These are phyloP conservation scores for Phialophora expanda DNA, from an alignment of 2,329 filamentous ascomycete genomes.

Conservation along the genomic window DNA sequence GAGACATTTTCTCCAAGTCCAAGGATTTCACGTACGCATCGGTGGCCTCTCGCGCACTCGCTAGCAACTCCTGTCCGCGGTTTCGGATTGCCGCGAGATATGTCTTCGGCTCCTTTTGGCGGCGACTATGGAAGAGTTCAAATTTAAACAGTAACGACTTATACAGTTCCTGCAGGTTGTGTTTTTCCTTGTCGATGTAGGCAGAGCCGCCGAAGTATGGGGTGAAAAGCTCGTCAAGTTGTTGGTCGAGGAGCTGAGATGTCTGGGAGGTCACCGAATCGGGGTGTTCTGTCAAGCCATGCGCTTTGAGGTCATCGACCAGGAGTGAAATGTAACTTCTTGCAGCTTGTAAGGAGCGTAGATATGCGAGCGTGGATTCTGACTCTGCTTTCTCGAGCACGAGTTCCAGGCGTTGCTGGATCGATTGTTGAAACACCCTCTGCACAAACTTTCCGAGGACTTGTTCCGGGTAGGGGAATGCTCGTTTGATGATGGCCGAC, in stretches of 20 bases:
- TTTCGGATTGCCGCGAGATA: constrained; percentile 93
- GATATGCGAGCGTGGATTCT: constrained; percentile 87
- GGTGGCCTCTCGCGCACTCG: constrained; percentile 75
- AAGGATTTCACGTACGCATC: constrained; percentile 81
- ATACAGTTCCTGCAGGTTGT: constrained; percentile 77
- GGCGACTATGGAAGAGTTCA: constrained; percentile 80
- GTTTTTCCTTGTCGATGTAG: constrained; percentile 69
- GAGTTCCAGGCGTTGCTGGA: constrained; percentile 94
- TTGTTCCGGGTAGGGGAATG: constrained; percentile 95
- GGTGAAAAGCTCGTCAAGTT: constrained; percentile 69
- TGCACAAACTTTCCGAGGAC: constrained; percentile 93
- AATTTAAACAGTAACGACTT: constrained; percentile 95
- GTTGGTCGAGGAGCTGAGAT: constrained; percentile 70
- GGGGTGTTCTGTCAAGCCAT: constrained; percentile 93
- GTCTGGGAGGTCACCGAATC: constrained; percentile 88
- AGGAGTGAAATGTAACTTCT: constrained; percentile 84
- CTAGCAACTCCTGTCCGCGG: constrained; percentile 84
- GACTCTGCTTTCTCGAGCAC: constrained; percentile 93
- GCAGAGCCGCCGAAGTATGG: constrained; percentile 69
- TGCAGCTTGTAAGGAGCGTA: constrained; percentile 88
- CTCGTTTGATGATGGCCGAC: constrained; percentile 92
- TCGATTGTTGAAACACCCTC: constrained; percentile 95
- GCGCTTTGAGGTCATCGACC: constrained; percentile 90
- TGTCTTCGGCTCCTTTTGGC: constrained; percentile 85
- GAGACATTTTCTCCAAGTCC: constrained; percentile 84